These are phyloP conservation scores for Anisogramma anomala DNA, from an alignment of 2,329 filamentous ascomycete genomes.

Conservation along the genomic window DNA sequence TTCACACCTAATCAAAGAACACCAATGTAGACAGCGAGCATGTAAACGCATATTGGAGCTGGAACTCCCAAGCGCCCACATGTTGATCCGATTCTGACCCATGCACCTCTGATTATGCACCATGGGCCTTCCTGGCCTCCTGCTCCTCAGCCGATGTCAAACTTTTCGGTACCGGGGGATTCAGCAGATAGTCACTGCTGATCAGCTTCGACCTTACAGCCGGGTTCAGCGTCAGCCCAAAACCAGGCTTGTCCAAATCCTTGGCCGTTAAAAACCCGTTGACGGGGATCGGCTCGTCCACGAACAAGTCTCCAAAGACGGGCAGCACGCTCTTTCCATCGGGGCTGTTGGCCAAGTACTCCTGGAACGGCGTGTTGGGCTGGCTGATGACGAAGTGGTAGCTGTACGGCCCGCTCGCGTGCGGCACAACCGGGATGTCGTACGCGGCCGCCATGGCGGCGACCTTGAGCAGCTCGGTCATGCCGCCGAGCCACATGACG, in stretches of 20 bases:
- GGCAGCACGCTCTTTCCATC: constrained; percentile 83
- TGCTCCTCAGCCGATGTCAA: constrained; percentile 15
- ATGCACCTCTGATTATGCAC: neutral
- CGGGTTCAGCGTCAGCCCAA: constrained; percentile 79
- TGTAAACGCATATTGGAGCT: no score
- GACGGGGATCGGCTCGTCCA: constrained; percentile 79
- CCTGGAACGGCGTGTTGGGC: constrained; percentile 87
- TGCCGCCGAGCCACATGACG: constrained; percentile 91
- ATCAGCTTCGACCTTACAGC: constrained; percentile 60
- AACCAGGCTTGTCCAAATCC: constrained; percentile 78
- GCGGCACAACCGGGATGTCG: constrained; percentile 89
- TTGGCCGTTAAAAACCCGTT: constrained; percentile 71
- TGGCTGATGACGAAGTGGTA: constrained; percentile 95
- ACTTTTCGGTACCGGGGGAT: constrained; percentile 43
- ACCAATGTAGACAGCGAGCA: no score
- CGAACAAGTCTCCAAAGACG: constrained; percentile 83
- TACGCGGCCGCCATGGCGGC: constrained; percentile 83
- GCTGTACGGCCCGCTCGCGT: constrained; percentile 85
- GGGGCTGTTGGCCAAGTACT: constrained; percentile 86
- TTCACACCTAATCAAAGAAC: no score
- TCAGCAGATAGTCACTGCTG: constrained; percentile 61
- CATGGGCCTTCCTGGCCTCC: constrained; percentile 16
- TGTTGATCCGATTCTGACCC: no score
- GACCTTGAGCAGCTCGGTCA: constrained; percentile 86
- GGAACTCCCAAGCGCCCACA: no score